phyloP scores from a whole-genome alignment of 768 basidiomycete species.

The Agrocybe pediades region DNA sequence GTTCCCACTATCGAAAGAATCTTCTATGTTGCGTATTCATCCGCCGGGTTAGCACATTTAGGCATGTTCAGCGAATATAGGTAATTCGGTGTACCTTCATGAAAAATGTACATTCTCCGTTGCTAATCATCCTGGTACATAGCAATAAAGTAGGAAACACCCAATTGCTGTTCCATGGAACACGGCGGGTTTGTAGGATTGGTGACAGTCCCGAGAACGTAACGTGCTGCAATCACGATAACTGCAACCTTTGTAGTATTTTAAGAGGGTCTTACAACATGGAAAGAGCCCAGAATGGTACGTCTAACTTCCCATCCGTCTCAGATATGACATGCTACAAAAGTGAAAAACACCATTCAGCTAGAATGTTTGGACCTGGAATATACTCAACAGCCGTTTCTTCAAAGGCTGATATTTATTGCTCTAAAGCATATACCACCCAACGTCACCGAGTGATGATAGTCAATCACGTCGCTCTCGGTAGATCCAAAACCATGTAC shows the following conservation, averaged over 20 bases:
- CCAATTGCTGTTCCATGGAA: slow-evolving; percentile 30
- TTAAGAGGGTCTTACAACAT: slow-evolving; percentile 29
- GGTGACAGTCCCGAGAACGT: slow-evolving; percentile 17
- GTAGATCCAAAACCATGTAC: slow-evolving; percentile 26
- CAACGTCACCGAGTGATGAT: slow-evolving; percentile 23
- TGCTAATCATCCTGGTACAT: not conserved
- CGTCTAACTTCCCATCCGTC: not conserved
- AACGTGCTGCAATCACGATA: slow-evolving; percentile 14
- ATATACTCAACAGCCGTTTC: slow-evolving; percentile 29
- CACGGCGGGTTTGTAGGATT: slow-evolving; percentile 24
- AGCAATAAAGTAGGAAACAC: slow-evolving; percentile 31
- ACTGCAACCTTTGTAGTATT: slow-evolving; percentile 28
- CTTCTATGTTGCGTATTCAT: slow-evolving; percentile 29
- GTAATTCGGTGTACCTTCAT: slow-evolving; percentile 10
- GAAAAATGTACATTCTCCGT: not conserved
- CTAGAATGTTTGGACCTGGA: slow-evolving; percentile 31
- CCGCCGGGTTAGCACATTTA: slow-evolving; percentile 21
- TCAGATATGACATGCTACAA: not conserved
- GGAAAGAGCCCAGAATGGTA: slow-evolving; percentile 27
- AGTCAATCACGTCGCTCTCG: slow-evolving; percentile 30
- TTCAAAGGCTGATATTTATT: slow-evolving; percentile 29
- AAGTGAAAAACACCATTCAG: slow-evolving; percentile 4
- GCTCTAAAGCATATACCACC: slow-evolving; percentile 10
- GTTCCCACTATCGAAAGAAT: slow-evolving; percentile 24
- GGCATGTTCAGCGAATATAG: slow-evolving; percentile 30